Evolutionary conservation across 176 grass and related monocot genomes (phyloP).

Genomic region (Cenchrus purpureus): DNA sequence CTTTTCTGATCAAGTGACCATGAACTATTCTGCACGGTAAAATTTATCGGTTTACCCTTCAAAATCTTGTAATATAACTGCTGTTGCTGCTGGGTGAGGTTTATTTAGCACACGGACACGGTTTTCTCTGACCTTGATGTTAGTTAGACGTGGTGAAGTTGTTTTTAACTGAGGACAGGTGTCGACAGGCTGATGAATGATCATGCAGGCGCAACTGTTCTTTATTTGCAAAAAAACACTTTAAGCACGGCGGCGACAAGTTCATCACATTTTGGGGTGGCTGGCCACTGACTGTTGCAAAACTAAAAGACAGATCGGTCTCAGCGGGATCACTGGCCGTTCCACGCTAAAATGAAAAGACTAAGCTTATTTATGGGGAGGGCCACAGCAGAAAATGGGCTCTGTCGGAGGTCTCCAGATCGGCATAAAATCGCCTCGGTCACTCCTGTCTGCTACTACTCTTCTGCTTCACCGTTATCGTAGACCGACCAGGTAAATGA

Average conservation of each 20-base stretch:
- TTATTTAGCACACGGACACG: not conserved
- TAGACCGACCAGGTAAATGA: not conserved
- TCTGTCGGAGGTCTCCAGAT: conserved; percentile 53
- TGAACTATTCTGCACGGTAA: not conserved
- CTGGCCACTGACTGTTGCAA: conserved; percentile 26
- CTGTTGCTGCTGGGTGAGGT: not conserved
- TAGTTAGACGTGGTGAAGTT: conserved; percentile 14
- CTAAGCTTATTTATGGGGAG: conserved; percentile 53
- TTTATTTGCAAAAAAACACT: conserved; percentile 41
- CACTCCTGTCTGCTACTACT: not conserved
- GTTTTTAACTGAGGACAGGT: conserved; percentile 32
- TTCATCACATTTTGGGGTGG: conserved; percentile 29
- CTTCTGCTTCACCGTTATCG: conserved; percentile 1
- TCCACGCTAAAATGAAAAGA: conserved; percentile 50
- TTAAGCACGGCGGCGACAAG: not conserved
- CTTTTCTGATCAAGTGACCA: conserved; percentile 11
- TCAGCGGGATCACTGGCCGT: conserved; percentile 36
- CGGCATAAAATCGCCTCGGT: conserved; percentile 43
- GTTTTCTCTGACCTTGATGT: conserved; percentile 1
- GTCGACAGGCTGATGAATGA: conserved; percentile 17
- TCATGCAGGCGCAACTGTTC: conserved; percentile 37
- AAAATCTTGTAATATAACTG: not conserved
- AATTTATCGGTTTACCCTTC: not conserved
- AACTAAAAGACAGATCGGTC: conserved; percentile 56
- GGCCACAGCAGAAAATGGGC: conserved; percentile 45